Percentiles rank a stretch among this genome's conserved stretches.
These are phyloP conservation scores for Pneumocystis canis DNA, from an alignment of 1,139 yeast species.

Conservation along the genomic window DNA sequence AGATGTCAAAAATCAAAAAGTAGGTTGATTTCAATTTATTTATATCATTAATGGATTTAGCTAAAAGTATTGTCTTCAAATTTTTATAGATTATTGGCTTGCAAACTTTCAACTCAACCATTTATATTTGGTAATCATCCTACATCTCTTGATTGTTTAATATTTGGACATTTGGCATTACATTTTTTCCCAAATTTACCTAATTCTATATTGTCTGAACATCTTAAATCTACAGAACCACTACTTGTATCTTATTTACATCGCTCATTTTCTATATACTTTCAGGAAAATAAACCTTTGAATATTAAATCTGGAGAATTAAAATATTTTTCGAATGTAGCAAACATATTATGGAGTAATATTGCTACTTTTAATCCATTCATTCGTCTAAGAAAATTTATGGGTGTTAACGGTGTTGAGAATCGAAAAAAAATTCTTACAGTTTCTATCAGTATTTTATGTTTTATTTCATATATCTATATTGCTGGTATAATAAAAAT, in stretches of 20 bases:
- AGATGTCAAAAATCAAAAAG: not conserved
- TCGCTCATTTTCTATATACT: not conserved
- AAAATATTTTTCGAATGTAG: not conserved
- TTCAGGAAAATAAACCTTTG: not conserved
- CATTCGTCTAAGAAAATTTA: not conserved
- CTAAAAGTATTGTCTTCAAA: not conserved
- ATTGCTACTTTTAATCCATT: not conserved
- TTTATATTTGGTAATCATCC: slow-evolving; percentile 8
- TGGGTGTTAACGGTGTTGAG: not conserved
- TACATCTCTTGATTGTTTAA: slow-evolving; percentile 8
- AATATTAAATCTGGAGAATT: not conserved
- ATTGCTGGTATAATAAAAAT: not conserved
- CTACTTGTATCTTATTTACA: not conserved
- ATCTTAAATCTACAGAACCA: not conserved
- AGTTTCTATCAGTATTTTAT: not conserved
- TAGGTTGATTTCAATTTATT: not conserved
- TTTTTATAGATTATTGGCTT: not conserved
- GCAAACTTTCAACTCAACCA: slow-evolving; percentile 2
- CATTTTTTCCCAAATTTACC: slow-evolving; percentile 16
- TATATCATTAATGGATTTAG: not conserved
- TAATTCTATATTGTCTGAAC: slow-evolving; percentile 14
- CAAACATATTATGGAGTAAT: not conserved
- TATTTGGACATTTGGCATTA: slow-evolving; percentile 7
- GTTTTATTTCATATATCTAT: not conserved
- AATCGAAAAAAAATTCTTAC: not conserved